Evolutionary conservation across 306 rosid species (phyloP).

Genomic region (Prunus campanulata): DNA sequence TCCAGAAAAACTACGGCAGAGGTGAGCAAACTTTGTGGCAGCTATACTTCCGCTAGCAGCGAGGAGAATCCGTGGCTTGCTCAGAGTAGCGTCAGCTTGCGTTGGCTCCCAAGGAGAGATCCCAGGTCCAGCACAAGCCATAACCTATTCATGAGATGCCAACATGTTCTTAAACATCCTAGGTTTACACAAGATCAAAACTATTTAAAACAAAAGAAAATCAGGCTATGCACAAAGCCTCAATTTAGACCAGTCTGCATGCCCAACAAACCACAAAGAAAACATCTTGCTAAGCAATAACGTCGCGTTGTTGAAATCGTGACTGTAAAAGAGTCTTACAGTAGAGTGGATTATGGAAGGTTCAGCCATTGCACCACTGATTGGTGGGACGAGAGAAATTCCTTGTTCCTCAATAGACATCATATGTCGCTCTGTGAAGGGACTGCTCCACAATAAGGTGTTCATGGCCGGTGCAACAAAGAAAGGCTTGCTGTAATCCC

Average conservation of each 20-base stretch:
- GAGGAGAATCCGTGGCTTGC: constrained; percentile 75
- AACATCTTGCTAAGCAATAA: constrained; percentile 20
- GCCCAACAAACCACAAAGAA: not conserved
- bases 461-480: constrained; percentile 86
- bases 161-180: not conserved
- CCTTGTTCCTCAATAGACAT: constrained; percentile 63
- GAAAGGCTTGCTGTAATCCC: constrained; percentile 74
- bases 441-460: constrained; percentile 57
- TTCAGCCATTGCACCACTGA: constrained; percentile 91
- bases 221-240: not conserved
- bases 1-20: constrained; percentile 49
- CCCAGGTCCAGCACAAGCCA: constrained; percentile 51
- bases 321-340: constrained; percentile 63
- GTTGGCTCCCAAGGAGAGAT: constrained; percentile 25
- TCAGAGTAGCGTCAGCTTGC: constrained; percentile 25
- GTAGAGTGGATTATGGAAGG: constrained; percentile 66
- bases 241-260: not conserved
- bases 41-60: constrained; percentile 80
- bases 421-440: constrained; percentile 59
- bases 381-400: constrained; percentile 62
- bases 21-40: constrained; percentile 54
- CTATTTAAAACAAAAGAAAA: not conserved
- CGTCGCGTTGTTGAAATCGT: constrained; percentile 45
- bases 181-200: not conserved
- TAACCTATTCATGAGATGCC: constrained; percentile 27